Evolutionary conservation across 2,329 filamentous ascomycete species (phyloP).

Genomic region (Plectosphaerella sp.): DNA sequence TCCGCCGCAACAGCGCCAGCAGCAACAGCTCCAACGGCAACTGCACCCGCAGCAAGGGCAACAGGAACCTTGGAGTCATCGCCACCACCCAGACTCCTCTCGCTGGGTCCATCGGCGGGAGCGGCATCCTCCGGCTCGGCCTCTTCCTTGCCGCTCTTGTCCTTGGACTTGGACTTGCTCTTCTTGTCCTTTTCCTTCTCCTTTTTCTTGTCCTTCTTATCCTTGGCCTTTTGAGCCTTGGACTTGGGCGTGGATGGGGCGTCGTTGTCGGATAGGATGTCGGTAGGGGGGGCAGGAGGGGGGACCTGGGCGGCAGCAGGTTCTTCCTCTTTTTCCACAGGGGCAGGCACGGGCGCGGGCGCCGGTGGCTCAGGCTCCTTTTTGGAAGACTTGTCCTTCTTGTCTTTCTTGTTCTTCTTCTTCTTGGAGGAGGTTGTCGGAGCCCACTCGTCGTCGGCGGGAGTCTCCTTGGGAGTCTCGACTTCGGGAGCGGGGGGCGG

Average conservation of each 20-base stretch:
- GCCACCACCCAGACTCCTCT: background rate
- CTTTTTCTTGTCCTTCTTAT: constrained; percentile 4
- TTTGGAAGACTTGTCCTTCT: constrained; percentile 5
- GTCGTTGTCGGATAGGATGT: background rate
- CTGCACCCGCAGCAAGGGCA: background rate
- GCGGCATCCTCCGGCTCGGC: constrained; percentile 4
- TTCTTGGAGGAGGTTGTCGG: constrained; percentile 1
- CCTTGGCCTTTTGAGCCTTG: background rate
- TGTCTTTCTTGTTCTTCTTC: constrained; percentile 10
- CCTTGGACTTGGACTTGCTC: constrained; percentile 1
- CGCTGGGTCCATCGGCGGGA: background rate
- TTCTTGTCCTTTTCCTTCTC: constrained; percentile 8
- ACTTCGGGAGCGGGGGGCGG: background rate
- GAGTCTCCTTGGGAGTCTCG: background rate
- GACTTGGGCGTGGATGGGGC: background rate
- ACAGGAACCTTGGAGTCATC: background rate
- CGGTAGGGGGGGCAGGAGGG: background rate
- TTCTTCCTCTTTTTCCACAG: background rate
- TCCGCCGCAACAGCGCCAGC: background rate
- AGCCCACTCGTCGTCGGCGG: background rate
- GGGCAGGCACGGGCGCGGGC: background rate
- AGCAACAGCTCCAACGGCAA: background rate
- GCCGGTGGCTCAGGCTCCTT: constrained; percentile 1
- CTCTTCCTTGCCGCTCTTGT: background rate
- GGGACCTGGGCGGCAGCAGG: background rate